A percentile compares a stretch with the other conserved stretches of the same genome.
These are phyloP conservation scores for Podaxis carcinomalis DNA, from an alignment of 768 basidiomycete genomes.

Conservation along the genomic window DNA sequence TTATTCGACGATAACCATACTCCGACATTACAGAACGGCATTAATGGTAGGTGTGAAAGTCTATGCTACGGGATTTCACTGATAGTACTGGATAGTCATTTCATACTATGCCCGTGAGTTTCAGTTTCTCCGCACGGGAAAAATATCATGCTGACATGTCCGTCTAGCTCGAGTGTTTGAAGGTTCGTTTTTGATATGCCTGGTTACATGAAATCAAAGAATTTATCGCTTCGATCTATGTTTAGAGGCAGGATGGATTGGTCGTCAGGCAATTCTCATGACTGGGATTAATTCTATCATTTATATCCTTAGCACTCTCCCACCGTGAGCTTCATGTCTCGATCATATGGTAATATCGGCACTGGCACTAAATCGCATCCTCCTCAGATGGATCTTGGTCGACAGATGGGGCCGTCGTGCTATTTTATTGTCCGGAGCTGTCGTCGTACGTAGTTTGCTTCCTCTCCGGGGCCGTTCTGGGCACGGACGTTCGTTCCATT, in stretches of 20 bases:
- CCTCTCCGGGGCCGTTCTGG: background rate
- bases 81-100: slow-evolving; percentile 53
- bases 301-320: slow-evolving; percentile 75
- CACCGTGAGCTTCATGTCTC: slow-evolving; percentile 55
- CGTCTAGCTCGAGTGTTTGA: slow-evolving; percentile 81
- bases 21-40: slow-evolving; percentile 66
- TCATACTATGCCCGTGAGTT: slow-evolving; percentile 89
- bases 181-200: slow-evolving; percentile 38
- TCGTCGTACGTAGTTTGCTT: slow-evolving; percentile 45
- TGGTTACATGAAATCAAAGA: background rate
- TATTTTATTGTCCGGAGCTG: slow-evolving; percentile 84
- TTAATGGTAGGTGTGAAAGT: slow-evolving; percentile 62
- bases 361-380: slow-evolving; percentile 11
- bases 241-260: slow-evolving; percentile 91
- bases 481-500: background rate
- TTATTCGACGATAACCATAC: background rate
- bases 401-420: slow-evolving; percentile 87
- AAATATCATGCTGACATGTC: background rate
- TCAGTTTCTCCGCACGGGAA: slow-evolving; percentile 5
- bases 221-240: slow-evolving; percentile 8
- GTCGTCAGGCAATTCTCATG: slow-evolving; percentile 91
- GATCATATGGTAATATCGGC: background rate
- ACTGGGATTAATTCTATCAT: slow-evolving; percentile 89
- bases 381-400: slow-evolving; percentile 82
- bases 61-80: slow-evolving; percentile 7